phyloP scores from a whole-genome alignment of 352 stramenopile genomes.

The Globisporangium recalcitrans region DNA sequence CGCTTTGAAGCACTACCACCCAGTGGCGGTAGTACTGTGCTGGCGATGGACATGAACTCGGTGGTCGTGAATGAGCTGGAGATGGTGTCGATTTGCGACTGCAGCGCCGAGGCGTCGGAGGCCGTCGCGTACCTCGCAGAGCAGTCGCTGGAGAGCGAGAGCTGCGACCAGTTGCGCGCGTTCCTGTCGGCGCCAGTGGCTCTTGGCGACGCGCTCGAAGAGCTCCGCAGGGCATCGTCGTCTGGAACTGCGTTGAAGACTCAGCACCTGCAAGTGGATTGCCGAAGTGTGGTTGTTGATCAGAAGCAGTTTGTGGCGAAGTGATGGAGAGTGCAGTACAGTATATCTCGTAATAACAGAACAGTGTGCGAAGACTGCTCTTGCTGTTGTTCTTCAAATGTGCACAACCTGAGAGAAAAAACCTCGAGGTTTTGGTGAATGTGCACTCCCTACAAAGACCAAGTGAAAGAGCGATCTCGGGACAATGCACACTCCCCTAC shows the following conservation, averaged over 20 bases:
- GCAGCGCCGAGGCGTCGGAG: slow-evolving; percentile 20
- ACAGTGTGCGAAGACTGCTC: no score
- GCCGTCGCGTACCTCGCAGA: slow-evolving; percentile 41
- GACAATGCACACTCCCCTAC: no score
- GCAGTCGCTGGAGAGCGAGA: slow-evolving; percentile 17
- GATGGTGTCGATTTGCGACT: slow-evolving; percentile 35
- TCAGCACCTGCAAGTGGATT: slow-evolving; percentile 2
- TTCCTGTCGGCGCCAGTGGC: slow-evolving; percentile 9
- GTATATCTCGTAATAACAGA: no score
- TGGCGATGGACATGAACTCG: slow-evolving; percentile 63
- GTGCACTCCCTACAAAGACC: no score
- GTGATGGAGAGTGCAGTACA: no score
- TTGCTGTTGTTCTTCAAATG: no score
- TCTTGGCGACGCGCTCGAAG: slow-evolving; percentile 4
- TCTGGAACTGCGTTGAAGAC: background rate
- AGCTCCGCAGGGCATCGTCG: background rate
- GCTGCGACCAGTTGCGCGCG: background rate
- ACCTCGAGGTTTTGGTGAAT: no score
- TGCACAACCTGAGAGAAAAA: no score
- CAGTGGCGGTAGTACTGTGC: slow-evolving; percentile 5
- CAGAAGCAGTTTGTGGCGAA: no score
- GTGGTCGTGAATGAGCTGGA: slow-evolving; percentile 67
- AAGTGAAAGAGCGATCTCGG: no score
- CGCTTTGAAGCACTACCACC: slow-evolving; percentile 25
- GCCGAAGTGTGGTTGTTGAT: no score